Percentiles rank a stretch among this genome's conserved stretches.
Conservation (phyloP, 805 yeast genomes). For the Lachancea sp. region DNA sequence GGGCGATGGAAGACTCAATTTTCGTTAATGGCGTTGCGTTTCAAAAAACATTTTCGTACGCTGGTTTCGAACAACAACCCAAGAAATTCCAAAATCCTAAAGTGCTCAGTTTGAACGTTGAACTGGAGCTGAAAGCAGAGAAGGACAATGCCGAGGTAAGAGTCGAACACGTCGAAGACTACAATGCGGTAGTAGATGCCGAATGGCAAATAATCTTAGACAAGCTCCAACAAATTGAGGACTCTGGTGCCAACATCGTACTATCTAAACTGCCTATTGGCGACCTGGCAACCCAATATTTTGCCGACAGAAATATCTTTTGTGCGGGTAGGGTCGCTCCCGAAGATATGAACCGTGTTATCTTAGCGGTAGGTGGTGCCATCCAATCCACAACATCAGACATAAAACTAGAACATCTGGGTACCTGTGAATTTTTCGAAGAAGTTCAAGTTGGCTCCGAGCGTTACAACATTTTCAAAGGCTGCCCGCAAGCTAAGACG, state of each 20-base stretch:
- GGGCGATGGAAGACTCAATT: slow-evolving; percentile 88
- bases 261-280: slow-evolving; percentile 95
- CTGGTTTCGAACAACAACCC: slow-evolving; percentile 99
- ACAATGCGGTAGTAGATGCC: slow-evolving; percentile 97
- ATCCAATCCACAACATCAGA: slow-evolving; percentile 75
- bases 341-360: slow-evolving; percentile 89
- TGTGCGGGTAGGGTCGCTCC: slow-evolving; percentile 93
- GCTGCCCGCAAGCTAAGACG: slow-evolving; percentile 87
- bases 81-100: slow-evolving; percentile 75
- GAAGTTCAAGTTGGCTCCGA: slow-evolving; percentile 95
- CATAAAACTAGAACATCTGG: slow-evolving; percentile 63
- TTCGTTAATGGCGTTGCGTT: slow-evolving; percentile 94
- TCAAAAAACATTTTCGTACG: slow-evolving; percentile 94
- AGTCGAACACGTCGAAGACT: slow-evolving; percentile 86
- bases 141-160: slow-evolving; percentile 98
- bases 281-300: slow-evolving; percentile 96
- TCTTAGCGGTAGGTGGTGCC: slow-evolving; percentile 89
- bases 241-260: slow-evolving; percentile 86
- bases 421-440: slow-evolving; percentile 80
- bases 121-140: slow-evolving; percentile 94
- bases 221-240: slow-evolving; percentile 75
- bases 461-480: slow-evolving; percentile 86
- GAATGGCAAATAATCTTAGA: slow-evolving; percentile 92
- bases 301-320: slow-evolving; percentile 92
- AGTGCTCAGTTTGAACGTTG: slow-evolving; percentile 80